These are phyloP conservation scores for Raffaelea deltoideospora DNA, from an alignment of 2,329 filamentous ascomycete genomes.

Conservation along the genomic window DNA sequence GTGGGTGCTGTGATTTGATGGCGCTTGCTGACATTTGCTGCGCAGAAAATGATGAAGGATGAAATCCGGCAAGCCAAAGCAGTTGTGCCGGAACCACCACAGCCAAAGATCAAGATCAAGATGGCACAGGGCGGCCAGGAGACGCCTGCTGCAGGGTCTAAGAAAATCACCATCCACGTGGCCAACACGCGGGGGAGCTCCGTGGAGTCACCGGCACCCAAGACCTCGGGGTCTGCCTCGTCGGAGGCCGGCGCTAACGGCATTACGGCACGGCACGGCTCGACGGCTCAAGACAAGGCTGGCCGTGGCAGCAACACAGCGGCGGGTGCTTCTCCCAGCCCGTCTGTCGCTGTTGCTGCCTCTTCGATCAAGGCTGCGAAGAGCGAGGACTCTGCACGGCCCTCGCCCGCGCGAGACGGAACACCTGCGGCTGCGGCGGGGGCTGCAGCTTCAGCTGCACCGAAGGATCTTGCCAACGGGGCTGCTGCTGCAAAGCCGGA, in stretches of 20 bases:
- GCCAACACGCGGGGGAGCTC: constrained; percentile 39
- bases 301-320: constrained; percentile 23
- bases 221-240: constrained; percentile 18
- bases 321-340: constrained; percentile 30
- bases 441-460: too few species aligned
- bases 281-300: neutral
- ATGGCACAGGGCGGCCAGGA: constrained; percentile 34
- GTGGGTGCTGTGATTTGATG: too few species aligned
- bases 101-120: constrained; percentile 70
- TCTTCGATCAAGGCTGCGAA: too few species aligned
- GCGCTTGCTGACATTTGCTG: constrained; percentile 6
- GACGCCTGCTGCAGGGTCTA: constrained; percentile 25
- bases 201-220: constrained; percentile 35
- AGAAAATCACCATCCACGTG: constrained; percentile 60
- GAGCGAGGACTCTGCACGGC: constrained; percentile 19
- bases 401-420: constrained; percentile 15
- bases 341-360: constrained; percentile 17
- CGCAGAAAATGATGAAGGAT: constrained; percentile 37
- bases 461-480: neutral
- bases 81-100: constrained; percentile 54
- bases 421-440: constrained; percentile 4
- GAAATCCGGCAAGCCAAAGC: constrained; percentile 58
- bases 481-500: neutral
- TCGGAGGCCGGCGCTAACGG: constrained; percentile 19
- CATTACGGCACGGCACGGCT: constrained; percentile 3